Evolutionary conservation across 1,139 yeast species (phyloP), one percentile per base, ranked within the genome.

Genomic region (Zygotorulaspora mrakii): DNA sequence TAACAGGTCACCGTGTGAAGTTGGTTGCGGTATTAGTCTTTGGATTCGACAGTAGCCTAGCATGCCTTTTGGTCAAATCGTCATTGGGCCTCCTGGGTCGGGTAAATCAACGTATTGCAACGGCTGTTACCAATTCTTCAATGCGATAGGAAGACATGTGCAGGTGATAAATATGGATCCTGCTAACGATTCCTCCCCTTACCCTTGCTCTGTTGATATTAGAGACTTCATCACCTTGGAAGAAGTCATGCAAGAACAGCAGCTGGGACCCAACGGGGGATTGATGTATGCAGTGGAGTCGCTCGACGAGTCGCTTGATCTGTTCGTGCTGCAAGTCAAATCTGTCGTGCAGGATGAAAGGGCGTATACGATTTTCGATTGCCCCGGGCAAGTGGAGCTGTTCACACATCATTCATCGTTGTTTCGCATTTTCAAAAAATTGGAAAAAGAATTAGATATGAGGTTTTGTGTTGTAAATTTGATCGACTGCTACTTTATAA

Each of bases 21-120:
- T n/a, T n/a, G n/a, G n/a, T n/a, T n/a, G n/a, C n/a, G n/a, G n/a
- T n/a, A n/a, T n/a, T n/a, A n/a, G n/a, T n/a, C n/a, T n/a, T n/a
- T n/a, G n/a, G n/a, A n/a, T n/a, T n/a, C n/a, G n/a, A 25, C 10
- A 13, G 4, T 9, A 23, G 14, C 2, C 12, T 21, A 6, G 8
- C 5, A 74, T 74, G 79, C 68, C 77, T 5, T 89, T 86, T 62
- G 96, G 95, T 2, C 96, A 91, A 64, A 77, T 91, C 14, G 91
- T 91, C 10, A 86, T 94, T 25, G 99, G 99, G 0, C 97, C 98
- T 0, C 98, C 99, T 0, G 99, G 98, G 2, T 76, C 95, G 0
- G 99, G 99, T 1, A 94, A 94, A 59, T 86, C 96, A 0, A 94
- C 98, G 0, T 94, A 86, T 61, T 88, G 97, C 59, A 71, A 79